Evolutionary conservation across 139 green algal genomes (phyloP), one percentile per base, ranked within the genome.

Genomic region (Picochlorum sp.): DNA sequence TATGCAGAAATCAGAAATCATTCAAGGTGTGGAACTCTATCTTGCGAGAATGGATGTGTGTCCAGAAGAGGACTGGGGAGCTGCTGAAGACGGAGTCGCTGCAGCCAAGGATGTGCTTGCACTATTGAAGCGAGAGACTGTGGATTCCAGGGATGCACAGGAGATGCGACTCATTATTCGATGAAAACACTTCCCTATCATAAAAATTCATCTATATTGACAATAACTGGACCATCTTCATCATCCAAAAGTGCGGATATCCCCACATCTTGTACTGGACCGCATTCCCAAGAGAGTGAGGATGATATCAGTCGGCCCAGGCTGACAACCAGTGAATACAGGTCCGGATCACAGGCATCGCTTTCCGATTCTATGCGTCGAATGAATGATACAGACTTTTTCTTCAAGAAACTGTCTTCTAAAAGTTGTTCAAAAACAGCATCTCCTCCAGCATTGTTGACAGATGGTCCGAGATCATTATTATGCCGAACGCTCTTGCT

Each of bases 371-470:
- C 68, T 65, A 14, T 68, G 49, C 26, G 58, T 21, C 21, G 62
- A 24, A 13, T 55, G 45, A 34, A 23, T 45, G 1, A 57, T 56
- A 49, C 6, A 49, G 32, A 49, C 13, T 51, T 21, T 62, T 37
- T 54, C 47, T 54, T 54, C 47, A 54, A 20, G 57, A 88, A 88
- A 52, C 71, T 81, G 70, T 82, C 82, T 2, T 78, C 67, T 41
- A 88, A 70, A 50, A 88, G 62, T 21, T 54, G 47, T 54, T 54
- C 47, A 4, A 26, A 26, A 20, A 54, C 18, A 21, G 47, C 47
- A 20, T 54, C 47, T 54, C 47, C 47, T 20, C 47, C n/a, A 9
- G 47, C n/a, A 54, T 54, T 54, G 6, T 54, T 54, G 16, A 41
- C 34, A 41, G 34, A 9, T 41, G 34, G 47, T 20, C 47, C 47